A percentile compares a stretch with the other conserved stretches of the same genome.
These are phyloP conservation scores for Trapa incisa DNA, from an alignment of 345 rosid species.

Conservation along the genomic window DNA sequence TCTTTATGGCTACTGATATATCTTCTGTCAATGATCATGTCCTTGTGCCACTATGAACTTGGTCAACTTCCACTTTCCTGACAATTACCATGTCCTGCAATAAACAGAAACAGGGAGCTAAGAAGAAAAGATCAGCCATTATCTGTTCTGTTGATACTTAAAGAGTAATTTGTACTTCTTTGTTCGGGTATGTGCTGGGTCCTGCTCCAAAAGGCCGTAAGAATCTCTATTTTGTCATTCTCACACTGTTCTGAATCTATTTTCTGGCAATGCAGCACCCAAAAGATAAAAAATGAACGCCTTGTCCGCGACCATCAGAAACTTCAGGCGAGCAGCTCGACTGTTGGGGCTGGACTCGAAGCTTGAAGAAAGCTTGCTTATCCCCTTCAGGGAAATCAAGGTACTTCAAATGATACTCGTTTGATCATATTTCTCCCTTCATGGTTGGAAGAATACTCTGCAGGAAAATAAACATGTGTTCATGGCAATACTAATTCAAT, in stretches of 20 bases:
- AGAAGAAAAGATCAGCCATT: not conserved
- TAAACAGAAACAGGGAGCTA: not conserved
- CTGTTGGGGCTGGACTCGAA: constrained; percentile 91
- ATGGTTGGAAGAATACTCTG: too few species aligned
- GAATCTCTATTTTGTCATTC: not conserved
- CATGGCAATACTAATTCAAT: too few species aligned
- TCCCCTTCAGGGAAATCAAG: constrained; percentile 97
- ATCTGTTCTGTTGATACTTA: too few species aligned
- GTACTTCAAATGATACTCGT: constrained; percentile 16
- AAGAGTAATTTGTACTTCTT: too few species aligned
- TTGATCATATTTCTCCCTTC: not conserved
- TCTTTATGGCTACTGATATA: not conserved
- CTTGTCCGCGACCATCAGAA: constrained; percentile 88
- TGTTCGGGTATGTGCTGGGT: too few species aligned
- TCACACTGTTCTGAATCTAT: not conserved
- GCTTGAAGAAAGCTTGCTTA: constrained; percentile 87
- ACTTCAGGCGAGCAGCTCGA: constrained; percentile 79
- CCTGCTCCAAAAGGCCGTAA: not conserved
- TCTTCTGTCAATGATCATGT: not conserved
- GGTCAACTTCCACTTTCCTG: constrained; percentile 8
- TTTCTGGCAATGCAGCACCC: not conserved
- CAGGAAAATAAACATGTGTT: too few species aligned
- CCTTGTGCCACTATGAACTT: too few species aligned
- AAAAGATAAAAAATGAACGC: constrained; percentile 52
- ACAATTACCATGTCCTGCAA: too few species aligned